Evolutionary conservation across 106 monocot genomes (phyloP), one percentile per base, ranked within the genome.

Genomic region (Gastrodia elata): DNA sequence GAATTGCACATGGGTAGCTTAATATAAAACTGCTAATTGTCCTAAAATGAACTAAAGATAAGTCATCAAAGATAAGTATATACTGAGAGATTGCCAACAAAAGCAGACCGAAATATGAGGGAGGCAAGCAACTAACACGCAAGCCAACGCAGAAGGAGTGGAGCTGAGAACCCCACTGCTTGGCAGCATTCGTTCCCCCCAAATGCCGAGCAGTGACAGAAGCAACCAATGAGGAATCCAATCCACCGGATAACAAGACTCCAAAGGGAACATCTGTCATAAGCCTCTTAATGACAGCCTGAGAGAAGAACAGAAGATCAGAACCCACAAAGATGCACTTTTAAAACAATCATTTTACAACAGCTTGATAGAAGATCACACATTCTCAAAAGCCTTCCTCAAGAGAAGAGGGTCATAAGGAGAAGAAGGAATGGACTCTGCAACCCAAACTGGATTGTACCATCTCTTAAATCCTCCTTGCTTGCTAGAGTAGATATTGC

Each of bases 241-340:
- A 83, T 35, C 88, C 88, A 15, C 88, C 88, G 1, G 88, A 88
- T 77, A 85, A 71, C 25, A 89, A 77, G 30, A 89, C 89, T 15
- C 88, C 88, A 13, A 89, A 85, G 10, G 85, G 88, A 33, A 89
- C 88, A 74, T 89, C 88, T 2, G 88, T 89, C 88, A 89, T 89
- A 4, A 89, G 81, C 80, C 88, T 83, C 65, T 88, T 89, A 6
- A 81, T 74, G 9, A 89, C 85, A 74, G 85, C 85, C 84, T 88
- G 61, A 22, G 1, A 24, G n/a, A n/a, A n/a, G n/a, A n/a, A n/a
- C n/a, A n/a, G n/a, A n/a, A n/a, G n/a, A n/a, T n/a, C n/a, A n/a
- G n/a, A n/a, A n/a, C n/a, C n/a, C n/a, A n/a, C n/a, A n/a, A n/a
- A 71, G 55, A 61, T 32, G 2, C 1, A 58, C 2, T 41, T 6